Evolutionary conservation across 2,329 filamentous ascomycete species (phyloP), one percentile per base, ranked within the genome.

Genomic region (Colletotrichum musae): DNA sequence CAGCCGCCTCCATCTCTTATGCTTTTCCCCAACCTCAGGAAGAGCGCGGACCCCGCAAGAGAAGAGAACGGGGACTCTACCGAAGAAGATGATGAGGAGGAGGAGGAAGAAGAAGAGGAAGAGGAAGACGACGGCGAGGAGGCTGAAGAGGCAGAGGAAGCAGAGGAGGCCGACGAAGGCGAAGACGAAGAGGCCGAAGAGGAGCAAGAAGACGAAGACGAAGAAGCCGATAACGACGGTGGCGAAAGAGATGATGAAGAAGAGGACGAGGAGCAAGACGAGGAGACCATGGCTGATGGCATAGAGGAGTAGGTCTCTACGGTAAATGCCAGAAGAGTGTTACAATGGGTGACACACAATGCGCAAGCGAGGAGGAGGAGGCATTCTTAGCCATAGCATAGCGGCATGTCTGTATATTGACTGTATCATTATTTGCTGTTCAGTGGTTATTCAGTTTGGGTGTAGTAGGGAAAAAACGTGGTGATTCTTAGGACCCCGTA

Each of bases 1-100:
- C 86, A 90, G 48, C 84, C 86, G 36, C 86, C 87, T 1, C 81
- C 84, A 1, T 83, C 83, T 13, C 74, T 89, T 32, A 78, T 89
- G 78, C 59, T 62, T 2, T 88, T 89, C 61, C 86, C 86, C 0
- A 86, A 86, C 66, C 73, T 88, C 10, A 75, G 81, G 66, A 78
- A 78, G 74, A 80, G 79, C 56, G 76, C 77, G 52, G 80, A 81
- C 53, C 74, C 73, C 10, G 45, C 24, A 47, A 53, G 51, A 4
- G 57, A 39, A 26, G 64, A 52, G 18, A 62, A 32, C 10, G 43
- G 60, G 12, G 18, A 75, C 70, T 50, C 77, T 72, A 50, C 74
- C 72, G 63, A 61, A 10, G 58, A 77, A 56, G 39, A 77, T 59
- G 64, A 76, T 59, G 77, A 70, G 2, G 79, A 80, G 3, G 72